phyloP scores from a whole-genome alignment of 257 asterid genomes.

The Solanum lignicaule region DNA sequence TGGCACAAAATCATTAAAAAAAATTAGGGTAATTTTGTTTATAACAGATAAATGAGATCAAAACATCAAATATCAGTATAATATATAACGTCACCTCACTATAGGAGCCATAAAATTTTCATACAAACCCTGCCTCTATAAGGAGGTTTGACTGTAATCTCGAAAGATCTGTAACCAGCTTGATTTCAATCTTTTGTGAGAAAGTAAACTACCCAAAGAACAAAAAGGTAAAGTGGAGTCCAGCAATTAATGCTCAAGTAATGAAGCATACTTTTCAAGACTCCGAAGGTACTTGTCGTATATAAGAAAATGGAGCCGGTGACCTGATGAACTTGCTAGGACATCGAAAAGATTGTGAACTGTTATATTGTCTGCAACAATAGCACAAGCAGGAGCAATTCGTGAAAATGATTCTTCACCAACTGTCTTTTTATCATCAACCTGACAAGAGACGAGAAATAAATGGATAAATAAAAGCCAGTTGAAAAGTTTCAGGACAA shows the following conservation, averaged over 20 bases:
- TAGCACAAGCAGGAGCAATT: constrained; percentile 76
- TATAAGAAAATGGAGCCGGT: constrained; percentile 75
- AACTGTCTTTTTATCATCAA: constrained; percentile 74
- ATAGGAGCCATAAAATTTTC: not conserved
- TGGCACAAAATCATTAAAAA: not conserved
- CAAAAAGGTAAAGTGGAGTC: not conserved
- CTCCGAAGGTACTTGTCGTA: constrained; percentile 75
- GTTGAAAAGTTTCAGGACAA: constrained; percentile 3
- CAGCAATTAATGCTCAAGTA: constrained; percentile 12
- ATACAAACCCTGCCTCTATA: not conserved
- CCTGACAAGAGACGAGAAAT: constrained; percentile 37
- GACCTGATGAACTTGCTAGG: constrained; percentile 57
- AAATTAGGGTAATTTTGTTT: not conserved
- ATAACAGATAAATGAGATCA: not conserved
- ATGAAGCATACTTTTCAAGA: constrained; percentile 69
- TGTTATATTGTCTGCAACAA: constrained; percentile 67
- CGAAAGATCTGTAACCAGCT: not conserved
- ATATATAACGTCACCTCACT: not conserved
- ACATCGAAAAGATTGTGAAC: constrained; percentile 85
- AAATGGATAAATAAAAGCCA: constrained; percentile 4
- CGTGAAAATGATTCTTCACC: constrained; percentile 89
- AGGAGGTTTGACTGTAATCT: not conserved
- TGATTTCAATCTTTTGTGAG: not conserved
- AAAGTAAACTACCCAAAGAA: not conserved
- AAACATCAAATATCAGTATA: not conserved